Percentiles rank a stretch among this genome's conserved stretches.
These are phyloP conservation scores for Fagus crenata DNA, from an alignment of 306 rosid genomes.

Conservation along the genomic window DNA sequence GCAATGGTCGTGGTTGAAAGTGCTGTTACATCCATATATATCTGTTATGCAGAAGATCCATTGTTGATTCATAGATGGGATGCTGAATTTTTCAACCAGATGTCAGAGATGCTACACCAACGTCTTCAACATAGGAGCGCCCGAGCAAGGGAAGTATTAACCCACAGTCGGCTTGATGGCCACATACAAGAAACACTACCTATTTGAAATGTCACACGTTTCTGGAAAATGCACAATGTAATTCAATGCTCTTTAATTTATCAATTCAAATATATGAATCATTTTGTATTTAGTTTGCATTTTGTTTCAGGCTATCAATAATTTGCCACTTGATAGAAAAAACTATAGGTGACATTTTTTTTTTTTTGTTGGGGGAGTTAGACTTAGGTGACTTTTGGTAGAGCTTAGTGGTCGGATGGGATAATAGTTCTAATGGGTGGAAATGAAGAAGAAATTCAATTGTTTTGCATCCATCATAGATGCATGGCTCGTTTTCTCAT, in stretches of 20 bases:
- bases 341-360: too few species aligned
- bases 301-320: not conserved
- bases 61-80: slow-evolving; percentile 91
- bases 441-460: too few species aligned
- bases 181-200: slow-evolving; percentile 27
- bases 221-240: not conserved
- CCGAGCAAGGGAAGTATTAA: slow-evolving; percentile 66
- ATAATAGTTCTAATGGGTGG: too few species aligned
- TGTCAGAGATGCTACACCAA: slow-evolving; percentile 90
- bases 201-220: slow-evolving; percentile 10
- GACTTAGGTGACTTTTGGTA: too few species aligned
- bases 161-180: slow-evolving; percentile 51
- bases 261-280: slow-evolving; percentile 13
- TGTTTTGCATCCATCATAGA: too few species aligned
- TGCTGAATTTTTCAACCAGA: slow-evolving; percentile 80
- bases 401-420: too few species aligned
- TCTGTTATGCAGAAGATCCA: slow-evolving; percentile 98
- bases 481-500: too few species aligned
- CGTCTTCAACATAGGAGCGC: slow-evolving; percentile 91
- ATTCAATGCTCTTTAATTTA: slow-evolving; percentile 9
- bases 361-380: too few species aligned
- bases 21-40: slow-evolving; percentile 91
- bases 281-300: too few species aligned
- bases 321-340: too few species aligned
- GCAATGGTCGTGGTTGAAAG: slow-evolving; percentile 99